These are phyloP conservation scores for Ceratocystis smalleyi DNA, from an alignment of 2,329 filamentous ascomycete species.

Conservation along the genomic window DNA sequence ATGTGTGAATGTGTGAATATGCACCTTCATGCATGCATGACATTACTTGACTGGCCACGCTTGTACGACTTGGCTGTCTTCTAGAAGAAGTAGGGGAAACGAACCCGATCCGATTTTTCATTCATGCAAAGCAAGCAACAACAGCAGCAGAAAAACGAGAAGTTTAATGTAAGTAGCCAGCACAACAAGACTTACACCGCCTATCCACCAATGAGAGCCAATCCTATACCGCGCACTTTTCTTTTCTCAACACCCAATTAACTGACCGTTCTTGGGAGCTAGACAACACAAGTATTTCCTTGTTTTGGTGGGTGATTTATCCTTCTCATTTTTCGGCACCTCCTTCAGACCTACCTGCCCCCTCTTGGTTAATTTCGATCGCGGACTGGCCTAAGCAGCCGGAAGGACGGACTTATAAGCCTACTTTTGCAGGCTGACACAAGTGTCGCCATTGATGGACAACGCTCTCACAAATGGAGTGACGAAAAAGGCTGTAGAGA, in stretches of 20 bases:
- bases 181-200: not conserved
- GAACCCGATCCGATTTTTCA: not conserved
- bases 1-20: not conserved
- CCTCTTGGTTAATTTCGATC: not conserved
- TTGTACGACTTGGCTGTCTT: not conserved
- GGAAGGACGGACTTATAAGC: slow-evolving; percentile 4
- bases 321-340: not conserved
- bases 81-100: not conserved
- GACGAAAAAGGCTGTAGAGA: not conserved
- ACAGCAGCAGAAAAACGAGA: not conserved
- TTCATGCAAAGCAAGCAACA: not conserved
- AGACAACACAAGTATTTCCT: not conserved
- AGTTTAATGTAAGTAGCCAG: not conserved
- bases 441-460: not conserved
- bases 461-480: not conserved
- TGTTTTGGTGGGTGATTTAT: not conserved
- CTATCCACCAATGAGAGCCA: not conserved
- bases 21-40: not conserved
- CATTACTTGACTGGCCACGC: not conserved
- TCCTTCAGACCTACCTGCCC: not conserved
- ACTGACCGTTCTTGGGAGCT: no score
- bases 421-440: not conserved
- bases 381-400: not conserved
- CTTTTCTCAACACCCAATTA: not conserved
- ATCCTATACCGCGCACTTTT: not conserved